A percentile compares a stretch with the other conserved stretches of the same genome.
These are phyloP conservation scores for Crepidotus variabilis DNA, from an alignment of 768 basidiomycete genomes.

Conservation along the genomic window DNA sequence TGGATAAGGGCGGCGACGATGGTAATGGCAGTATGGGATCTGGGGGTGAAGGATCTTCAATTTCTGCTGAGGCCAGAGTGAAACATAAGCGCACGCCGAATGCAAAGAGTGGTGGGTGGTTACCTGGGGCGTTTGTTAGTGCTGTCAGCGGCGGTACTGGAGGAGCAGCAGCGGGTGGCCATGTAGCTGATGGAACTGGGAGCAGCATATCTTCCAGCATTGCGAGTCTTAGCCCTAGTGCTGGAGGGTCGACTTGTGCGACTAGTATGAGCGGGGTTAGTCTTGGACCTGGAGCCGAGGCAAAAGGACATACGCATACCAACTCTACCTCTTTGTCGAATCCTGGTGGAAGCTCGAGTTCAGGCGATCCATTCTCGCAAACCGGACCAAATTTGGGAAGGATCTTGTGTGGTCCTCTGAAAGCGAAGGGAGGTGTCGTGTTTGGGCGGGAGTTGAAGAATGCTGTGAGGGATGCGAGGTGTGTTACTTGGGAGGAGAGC, in stretches of 20 bases:
- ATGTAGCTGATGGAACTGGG: neutral
- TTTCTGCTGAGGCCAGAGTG: conserved; percentile 17
- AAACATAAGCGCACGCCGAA: conserved; percentile 29
- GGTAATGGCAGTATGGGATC: conserved; percentile 46
- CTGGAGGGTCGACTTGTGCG: neutral
- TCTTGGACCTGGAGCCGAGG: neutral
- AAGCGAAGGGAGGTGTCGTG: conserved; percentile 48
- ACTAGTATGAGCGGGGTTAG: neutral
- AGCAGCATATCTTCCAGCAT: neutral
- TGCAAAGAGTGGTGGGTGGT: conserved; percentile 15
- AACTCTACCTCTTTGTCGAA: conserved; percentile 50
- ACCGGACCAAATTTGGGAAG: conserved; percentile 52
- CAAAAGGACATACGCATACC: conserved; percentile 21
- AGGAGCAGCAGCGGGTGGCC: neutral
- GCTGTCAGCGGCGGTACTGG: too few relatives aligned
- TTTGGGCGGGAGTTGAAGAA: conserved; percentile 59
- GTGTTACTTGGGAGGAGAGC: conserved; percentile 15
- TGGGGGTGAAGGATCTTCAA: conserved; percentile 19
- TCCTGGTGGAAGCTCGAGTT: conserved; percentile 22
- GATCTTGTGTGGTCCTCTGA: conserved; percentile 51
- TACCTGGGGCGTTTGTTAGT: neutral
- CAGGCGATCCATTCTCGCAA: conserved; percentile 16
- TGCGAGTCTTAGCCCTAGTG: neutral
- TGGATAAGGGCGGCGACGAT: conserved; percentile 28
- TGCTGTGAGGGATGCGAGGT: conserved; percentile 25